Evolutionary conservation across 345 rosid species (phyloP).

Genomic region (Populus ilicifolia): DNA sequence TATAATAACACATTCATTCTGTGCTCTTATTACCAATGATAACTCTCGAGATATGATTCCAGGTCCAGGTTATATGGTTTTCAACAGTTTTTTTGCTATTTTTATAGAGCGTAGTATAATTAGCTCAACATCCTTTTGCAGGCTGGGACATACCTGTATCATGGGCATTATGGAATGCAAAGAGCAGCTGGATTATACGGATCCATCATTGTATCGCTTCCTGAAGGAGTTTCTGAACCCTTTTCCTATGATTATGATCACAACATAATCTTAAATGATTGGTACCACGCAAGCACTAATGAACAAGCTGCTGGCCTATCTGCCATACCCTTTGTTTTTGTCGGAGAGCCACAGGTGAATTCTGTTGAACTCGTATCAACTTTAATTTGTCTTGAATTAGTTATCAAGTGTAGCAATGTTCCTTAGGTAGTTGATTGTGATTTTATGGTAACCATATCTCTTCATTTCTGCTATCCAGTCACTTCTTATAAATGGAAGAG

Average conservation of each 20-base stretch:
- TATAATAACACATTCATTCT: too few species aligned
- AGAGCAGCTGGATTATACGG: slow-evolving; percentile 66
- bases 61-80: too few species aligned
- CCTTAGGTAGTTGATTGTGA: background rate
- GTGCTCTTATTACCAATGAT: too few species aligned
- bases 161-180: slow-evolving; percentile 82
- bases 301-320: slow-evolving; percentile 62
- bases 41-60: too few species aligned
- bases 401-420: background rate
- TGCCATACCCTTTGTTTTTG: slow-evolving; percentile 56
- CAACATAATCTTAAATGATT: slow-evolving; percentile 60
- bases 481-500: slow-evolving; percentile 65
- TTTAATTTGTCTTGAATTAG: background rate
- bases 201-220: slow-evolving; percentile 51
- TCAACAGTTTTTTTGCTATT: too few species aligned
- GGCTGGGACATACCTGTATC: slow-evolving; percentile 74
- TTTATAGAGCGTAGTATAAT: too few species aligned
- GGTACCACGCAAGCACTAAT: slow-evolving; percentile 62
- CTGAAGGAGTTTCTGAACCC: slow-evolving; percentile 48
- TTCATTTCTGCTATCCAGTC: slow-evolving; percentile 33
- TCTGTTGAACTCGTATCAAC: background rate
- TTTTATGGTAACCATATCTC: background rate
- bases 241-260: slow-evolving; percentile 56
- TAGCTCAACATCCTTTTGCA: slow-evolving; percentile 10
- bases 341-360: slow-evolving; percentile 70